Evolutionary conservation across 78 protist genomes (phyloP).

Genomic region (Isochrysis galbana): DNA sequence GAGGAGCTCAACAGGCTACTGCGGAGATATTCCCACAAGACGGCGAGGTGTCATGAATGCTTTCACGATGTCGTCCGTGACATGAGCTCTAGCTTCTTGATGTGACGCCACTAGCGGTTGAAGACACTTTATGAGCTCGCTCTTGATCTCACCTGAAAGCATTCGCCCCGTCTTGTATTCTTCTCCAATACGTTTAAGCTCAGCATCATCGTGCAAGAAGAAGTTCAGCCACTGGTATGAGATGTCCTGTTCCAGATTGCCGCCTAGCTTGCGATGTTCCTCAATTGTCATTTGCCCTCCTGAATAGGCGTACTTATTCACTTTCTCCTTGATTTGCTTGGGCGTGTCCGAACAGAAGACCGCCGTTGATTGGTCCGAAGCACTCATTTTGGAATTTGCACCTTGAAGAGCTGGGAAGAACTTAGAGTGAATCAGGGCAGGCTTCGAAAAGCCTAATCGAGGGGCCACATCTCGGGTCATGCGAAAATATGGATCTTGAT

Average conservation of each 20-base stretch:
- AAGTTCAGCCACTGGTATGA: constrained; percentile 86
- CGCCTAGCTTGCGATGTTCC: constrained; percentile 92
- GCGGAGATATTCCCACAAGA: neutral
- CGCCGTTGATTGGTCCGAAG: constrained; percentile 78
- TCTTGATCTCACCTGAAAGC: constrained; percentile 88
- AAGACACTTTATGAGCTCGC: constrained; percentile 61
- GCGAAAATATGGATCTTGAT: constrained; percentile 99
- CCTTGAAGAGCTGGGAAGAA: constrained; percentile 97
- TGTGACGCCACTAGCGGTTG: constrained; percentile 42
- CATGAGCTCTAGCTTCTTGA: constrained; percentile 36
- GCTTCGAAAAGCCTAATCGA: constrained; percentile 82
- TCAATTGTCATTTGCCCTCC: constrained; percentile 94
- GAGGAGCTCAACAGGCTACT: too few relatives aligned
- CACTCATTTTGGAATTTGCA: constrained; percentile 67
- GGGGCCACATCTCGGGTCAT: constrained; percentile 97
- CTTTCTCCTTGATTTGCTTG: constrained; percentile 71
- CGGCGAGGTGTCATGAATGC: constrained; percentile 12
- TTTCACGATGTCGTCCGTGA: neutral
- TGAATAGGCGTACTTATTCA: constrained; percentile 89
- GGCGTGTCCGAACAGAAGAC: constrained; percentile 93
- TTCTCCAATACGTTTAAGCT: constrained; percentile 64
- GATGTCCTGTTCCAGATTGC: constrained; percentile 74
- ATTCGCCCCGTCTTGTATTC: constrained; percentile 80
- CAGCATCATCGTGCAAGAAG: constrained; percentile 87
- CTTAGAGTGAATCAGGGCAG: constrained; percentile 88